Conservation (phyloP, 108 stramenopile genomes). For the Skeletonema marinoi region DNA sequence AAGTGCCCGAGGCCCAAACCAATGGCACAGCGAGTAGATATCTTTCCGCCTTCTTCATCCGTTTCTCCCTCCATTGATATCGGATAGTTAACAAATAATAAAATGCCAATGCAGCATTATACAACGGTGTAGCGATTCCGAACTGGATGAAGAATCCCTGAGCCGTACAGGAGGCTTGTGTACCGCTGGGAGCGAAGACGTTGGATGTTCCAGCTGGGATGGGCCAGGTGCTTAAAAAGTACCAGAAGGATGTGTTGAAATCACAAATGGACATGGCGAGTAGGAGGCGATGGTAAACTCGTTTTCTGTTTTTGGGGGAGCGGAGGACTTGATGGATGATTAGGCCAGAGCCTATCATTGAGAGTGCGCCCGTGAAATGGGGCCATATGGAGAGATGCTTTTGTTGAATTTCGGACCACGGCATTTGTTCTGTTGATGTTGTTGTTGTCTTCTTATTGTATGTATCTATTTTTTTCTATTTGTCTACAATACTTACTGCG, state of each 20-base stretch:
- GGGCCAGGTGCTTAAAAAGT: slow-evolving; percentile 52
- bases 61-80: slow-evolving; percentile 36
- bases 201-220: slow-evolving; percentile 36
- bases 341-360: background rate
- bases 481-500: too few species aligned
- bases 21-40: slow-evolving; percentile 40
- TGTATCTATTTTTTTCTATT: too few species aligned
- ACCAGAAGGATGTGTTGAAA: slow-evolving; percentile 13
- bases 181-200: slow-evolving; percentile 52
- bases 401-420: background rate
- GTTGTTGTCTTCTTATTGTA: too few species aligned
- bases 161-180: slow-evolving; percentile 45
- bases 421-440: too few species aligned
- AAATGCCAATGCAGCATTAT: slow-evolving; percentile 47
- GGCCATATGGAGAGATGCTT: background rate
- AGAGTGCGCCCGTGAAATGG: background rate
- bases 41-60: slow-evolving; percentile 32
- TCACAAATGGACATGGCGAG: slow-evolving; percentile 31
- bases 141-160: slow-evolving; percentile 67
- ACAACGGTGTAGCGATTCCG: slow-evolving; percentile 43
- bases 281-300: slow-evolving; percentile 28
- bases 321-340: background rate
- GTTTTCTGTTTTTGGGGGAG: background rate
- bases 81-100: slow-evolving; percentile 60
- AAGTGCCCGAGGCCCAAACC: slow-evolving; percentile 20